Conservation (phyloP, 2,329 filamentous ascomycete genomes). For the Blastomyces percursus region DNA sequence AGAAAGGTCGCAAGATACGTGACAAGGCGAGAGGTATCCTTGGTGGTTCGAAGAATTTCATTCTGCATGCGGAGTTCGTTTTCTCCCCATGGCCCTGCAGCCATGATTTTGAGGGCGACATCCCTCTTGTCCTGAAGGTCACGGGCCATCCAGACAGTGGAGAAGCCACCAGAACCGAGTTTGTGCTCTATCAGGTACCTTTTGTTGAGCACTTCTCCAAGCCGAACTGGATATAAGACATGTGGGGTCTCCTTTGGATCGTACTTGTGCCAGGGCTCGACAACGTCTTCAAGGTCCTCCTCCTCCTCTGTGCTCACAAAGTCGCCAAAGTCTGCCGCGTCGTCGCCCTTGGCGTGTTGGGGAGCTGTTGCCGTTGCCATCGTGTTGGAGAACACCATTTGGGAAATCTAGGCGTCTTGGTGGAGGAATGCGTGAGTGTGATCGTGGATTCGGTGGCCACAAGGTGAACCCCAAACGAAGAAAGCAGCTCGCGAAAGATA, state of each 20-base stretch:
- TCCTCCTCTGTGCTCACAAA: background rate
- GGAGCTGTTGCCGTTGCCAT: too few relatives aligned
- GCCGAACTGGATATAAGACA: constrained; percentile 12
- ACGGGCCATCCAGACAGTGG: constrained; percentile 16
- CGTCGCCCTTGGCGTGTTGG: too few relatives aligned
- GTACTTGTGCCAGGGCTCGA: constrained; percentile 17
- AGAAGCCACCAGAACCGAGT: constrained; percentile 15
- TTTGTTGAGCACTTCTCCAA: constrained; percentile 15
- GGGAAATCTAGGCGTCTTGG: too few relatives aligned
- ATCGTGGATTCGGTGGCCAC: too few relatives aligned
- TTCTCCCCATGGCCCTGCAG: constrained; percentile 13
- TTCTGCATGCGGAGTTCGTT: constrained; percentile 17
- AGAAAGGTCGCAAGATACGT: constrained; percentile 16
- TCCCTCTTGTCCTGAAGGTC: constrained; percentile 16
- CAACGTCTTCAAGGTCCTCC: constrained; percentile 13
- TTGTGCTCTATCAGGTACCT: constrained; percentile 21
- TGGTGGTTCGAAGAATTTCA: constrained; percentile 15
- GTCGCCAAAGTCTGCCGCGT: too few relatives aligned
- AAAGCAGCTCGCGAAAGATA: too few relatives aligned
- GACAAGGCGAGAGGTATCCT: constrained; percentile 17
- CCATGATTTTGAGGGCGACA: constrained; percentile 20
- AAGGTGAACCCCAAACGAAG: too few relatives aligned
- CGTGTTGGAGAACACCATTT: too few relatives aligned
- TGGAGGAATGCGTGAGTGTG: too few relatives aligned
- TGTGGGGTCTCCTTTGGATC: constrained; percentile 7